Base-by-base conservation (phyloP, 106 monocot genomes). In the Hemerocallis citrina region DNA sequence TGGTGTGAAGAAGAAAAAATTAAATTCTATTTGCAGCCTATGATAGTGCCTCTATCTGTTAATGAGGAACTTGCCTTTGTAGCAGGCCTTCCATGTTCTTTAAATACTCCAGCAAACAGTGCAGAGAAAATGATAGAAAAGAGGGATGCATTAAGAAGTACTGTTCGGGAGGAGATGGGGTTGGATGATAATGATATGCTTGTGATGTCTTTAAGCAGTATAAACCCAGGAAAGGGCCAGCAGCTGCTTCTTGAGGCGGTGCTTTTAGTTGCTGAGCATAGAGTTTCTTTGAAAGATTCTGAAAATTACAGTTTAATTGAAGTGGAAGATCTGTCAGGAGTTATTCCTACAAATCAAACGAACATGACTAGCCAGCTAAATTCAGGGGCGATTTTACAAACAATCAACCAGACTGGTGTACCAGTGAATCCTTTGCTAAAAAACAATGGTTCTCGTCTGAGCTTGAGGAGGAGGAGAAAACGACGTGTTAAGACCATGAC, bases 191-290 rank as follows among this genome's bases (percentile, higher is more conserved):
- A 75, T 49, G 89, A 93, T 66, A 77, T 85, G 75, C 77, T 93
- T 35, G 75, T 93, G 32, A 77, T 93, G 79, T 75, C 85, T 39
- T 77, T 93, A 52, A 93, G 93, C 62, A 93, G 93, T 57, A 85
- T 93, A 64, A 93, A 89, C 60, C 79, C 89, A 49, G 82, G 68
- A 19, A 93, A 93, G 67, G 93, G 93, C 20, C 89, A 93, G 74
- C 34, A 59, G 2, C 68, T 85, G 27, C 79, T 93, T 56, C 72
- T 93, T 68, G 85, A 93, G 65, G 82, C 93, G 34, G 72, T 74
- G 68, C 59, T 65, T 70, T 81, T 85, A 58, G 77, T 82, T 48
- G 40, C 62, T 54, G 77, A 82, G 32, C 66, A 77, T 34, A 78
- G 80, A 61, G 62, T 72, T 59, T 59, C 71, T 25, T 11, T 72